Evolutionary conservation across 2,329 filamentous ascomycete species (phyloP).

Genomic region (Pseudonectria foliicola): DNA sequence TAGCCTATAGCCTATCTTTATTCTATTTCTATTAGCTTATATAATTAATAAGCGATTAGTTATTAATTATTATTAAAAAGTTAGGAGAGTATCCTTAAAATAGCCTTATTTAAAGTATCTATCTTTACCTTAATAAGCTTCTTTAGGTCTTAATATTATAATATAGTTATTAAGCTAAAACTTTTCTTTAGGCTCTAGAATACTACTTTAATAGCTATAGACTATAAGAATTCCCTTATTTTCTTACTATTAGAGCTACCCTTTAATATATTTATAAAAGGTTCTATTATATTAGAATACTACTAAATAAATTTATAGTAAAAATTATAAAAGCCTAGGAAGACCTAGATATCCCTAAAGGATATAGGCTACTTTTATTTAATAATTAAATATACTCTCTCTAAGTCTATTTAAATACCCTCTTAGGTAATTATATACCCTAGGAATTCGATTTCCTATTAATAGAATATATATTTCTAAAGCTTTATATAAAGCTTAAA

Average conservation of each 20-base stretch:
- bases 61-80: constrained; percentile 1
- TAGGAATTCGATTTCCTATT: constrained; percentile 3
- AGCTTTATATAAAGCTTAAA: constrained; percentile 6
- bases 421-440: constrained; percentile 3
- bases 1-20: constrained; percentile 1
- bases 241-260: constrained; percentile 1
- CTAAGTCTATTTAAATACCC: constrained; percentile 2
- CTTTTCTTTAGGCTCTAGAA: background rate
- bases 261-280: constrained; percentile 2
- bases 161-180: constrained; percentile 3
- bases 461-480: constrained; percentile 7
- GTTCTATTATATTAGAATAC: constrained; percentile 1
- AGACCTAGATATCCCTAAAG: constrained; percentile 3
- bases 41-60: constrained; percentile 2
- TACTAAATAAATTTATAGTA: constrained; percentile 3
- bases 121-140: background rate
- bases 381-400: constrained; percentile 2
- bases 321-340: constrained; percentile 3
- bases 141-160: constrained; percentile 1
- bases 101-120: constrained; percentile 1
- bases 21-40: background rate
- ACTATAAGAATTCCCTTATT: background rate
- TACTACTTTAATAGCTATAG: background rate
- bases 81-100: constrained; percentile 1
- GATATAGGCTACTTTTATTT: constrained; percentile 1